Base-by-base conservation (phyloP, 768 basidiomycete species). In the Sarcomyxa edulis region DNA sequence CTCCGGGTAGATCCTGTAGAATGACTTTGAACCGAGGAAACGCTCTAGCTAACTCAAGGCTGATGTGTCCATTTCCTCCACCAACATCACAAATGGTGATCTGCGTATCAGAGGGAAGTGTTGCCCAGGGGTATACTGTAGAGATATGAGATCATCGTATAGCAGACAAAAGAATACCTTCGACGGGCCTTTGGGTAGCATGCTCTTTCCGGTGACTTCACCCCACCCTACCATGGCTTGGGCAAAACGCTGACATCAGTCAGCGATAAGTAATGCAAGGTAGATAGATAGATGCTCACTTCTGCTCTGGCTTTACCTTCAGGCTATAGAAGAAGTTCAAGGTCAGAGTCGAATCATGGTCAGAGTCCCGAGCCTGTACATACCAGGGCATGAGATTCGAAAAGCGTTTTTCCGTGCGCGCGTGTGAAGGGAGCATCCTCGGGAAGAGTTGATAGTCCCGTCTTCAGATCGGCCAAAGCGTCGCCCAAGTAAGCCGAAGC, bases 71-170 rank as follows among this genome's bases (percentile, higher is more conserved):
- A 29, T 61, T 54, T 5, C 64, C 61, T 5, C 66, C 62, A 10
- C 64, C 68, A 9, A 70, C 54, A 48, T 71, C 68, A 36, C 64
- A 64, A n/a, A n/a, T n/a, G n/a, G n/a, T n/a, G 12, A 71, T 51
- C 3, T 49, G 47, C 3, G 60, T 47, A 9, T 52, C 57, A 4
- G 25, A 7, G 10, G 51, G 41, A 4, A 65, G 46, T n/a, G 48
- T 30, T 0, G 45, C 50, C 68, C 66, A 71, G 6, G 61, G 55
- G 35, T 55, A 67, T 1, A 49, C 66, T 68, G 29, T 6, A 34
- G 14, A 1, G 3, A 28, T 30, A 10, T 18, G 32, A 32, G n/a
- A 25, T n/a, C 16, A 27, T n/a, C n/a, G n/a, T n/a, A n/a, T n/a
- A n/a, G n/a, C n/a, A n/a, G n/a, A n/a, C n/a, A 21, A 1, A 31